These are phyloP conservation scores for Diplodia mutila DNA, from an alignment of 2,329 filamentous ascomycete genomes.

Conservation along the genomic window DNA sequence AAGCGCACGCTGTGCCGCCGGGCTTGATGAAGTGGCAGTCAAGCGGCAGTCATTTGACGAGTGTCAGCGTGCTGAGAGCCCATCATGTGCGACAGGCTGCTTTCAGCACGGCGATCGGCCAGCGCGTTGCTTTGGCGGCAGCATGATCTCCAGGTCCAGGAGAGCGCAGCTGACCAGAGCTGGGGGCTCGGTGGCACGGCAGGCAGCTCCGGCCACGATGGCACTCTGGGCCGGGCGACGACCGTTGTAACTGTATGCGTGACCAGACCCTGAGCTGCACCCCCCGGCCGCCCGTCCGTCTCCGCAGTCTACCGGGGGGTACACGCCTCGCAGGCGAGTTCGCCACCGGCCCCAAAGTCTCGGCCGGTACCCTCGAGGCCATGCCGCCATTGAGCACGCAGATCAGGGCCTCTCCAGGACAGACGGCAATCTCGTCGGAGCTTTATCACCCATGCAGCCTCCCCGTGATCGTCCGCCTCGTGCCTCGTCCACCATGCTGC, in stretches of 20 bases:
- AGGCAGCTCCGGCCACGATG: conserved; percentile 4
- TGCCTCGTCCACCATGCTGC: not conserved
- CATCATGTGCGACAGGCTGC: conserved; percentile 23
- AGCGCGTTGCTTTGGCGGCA: not conserved
- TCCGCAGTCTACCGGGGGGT: conserved; percentile 16
- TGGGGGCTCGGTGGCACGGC: conserved; percentile 24
- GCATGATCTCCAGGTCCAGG: conserved; percentile 17
- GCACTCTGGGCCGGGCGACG: not conserved
- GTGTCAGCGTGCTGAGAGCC: conserved; percentile 12
- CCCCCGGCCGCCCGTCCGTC: not conserved
- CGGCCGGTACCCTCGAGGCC: conserved; percentile 19
- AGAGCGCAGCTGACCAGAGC: conserved; percentile 23
- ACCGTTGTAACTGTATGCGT: conserved; percentile 19
- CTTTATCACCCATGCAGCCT: conserved; percentile 16
- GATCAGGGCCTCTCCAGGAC: conserved; percentile 6
- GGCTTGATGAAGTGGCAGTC: conserved; percentile 22
- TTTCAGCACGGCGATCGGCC: conserved; percentile 19
- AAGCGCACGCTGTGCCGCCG: conserved; percentile 5
- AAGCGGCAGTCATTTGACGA: conserved; percentile 24
- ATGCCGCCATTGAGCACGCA: not conserved
- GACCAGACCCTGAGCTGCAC: conserved; percentile 20
- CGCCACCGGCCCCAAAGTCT: not conserved
- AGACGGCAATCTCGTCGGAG: conserved; percentile 16
- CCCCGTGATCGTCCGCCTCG: conserved; percentile 20
- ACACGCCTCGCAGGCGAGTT: conserved; percentile 8